Evolutionary conservation across 2,329 filamentous ascomycete species (phyloP).

Genomic region (Epichloe gansuensis): DNA sequence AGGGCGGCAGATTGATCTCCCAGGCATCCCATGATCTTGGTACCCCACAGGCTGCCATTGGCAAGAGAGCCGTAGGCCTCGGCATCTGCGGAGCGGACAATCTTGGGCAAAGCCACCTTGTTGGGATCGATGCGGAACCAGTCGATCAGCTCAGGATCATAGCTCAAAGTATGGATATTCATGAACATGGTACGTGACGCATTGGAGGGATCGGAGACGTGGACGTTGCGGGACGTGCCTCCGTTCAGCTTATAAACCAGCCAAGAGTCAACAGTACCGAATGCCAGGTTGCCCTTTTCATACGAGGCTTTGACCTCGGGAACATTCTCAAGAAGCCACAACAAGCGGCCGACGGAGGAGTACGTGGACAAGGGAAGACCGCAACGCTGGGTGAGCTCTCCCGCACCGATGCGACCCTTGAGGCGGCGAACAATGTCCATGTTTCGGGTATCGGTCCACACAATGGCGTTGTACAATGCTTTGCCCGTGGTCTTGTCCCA

Average conservation of each 20-base stretch:
- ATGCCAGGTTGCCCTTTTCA: conserved; percentile 56
- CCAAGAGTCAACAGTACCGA: conserved; percentile 75
- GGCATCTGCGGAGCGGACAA: conserved; percentile 59
- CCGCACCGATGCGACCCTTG: conserved; percentile 51
- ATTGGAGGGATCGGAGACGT: conserved; percentile 70
- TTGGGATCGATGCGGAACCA: conserved; percentile 61
- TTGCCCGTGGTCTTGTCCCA: conserved; percentile 70
- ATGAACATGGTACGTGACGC: conserved; percentile 84
- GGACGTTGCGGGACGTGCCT: conserved; percentile 47
- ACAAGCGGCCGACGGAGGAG: conserved; percentile 63
- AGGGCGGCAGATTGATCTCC: conserved; percentile 73
- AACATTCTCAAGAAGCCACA: conserved; percentile 63
- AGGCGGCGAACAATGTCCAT: conserved; percentile 59
- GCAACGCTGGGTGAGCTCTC: conserved; percentile 54
- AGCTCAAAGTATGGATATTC: conserved; percentile 63
- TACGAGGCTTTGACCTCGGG: conserved; percentile 56
- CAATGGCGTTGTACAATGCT: conserved; percentile 68
- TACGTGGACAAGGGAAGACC: conserved; percentile 74
- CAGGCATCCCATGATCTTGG: conserved; percentile 62
- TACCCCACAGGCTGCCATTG: conserved; percentile 49
- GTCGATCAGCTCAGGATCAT: conserved; percentile 57
- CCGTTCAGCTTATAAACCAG: conserved; percentile 69
- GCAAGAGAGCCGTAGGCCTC: conserved; percentile 54
- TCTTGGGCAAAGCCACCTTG: conserved; percentile 62
- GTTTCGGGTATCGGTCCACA: conserved; percentile 75